phyloP scores from a whole-genome alignment of 2,329 filamentous ascomycete species.

The Colletotrichum noveboracense region DNA sequence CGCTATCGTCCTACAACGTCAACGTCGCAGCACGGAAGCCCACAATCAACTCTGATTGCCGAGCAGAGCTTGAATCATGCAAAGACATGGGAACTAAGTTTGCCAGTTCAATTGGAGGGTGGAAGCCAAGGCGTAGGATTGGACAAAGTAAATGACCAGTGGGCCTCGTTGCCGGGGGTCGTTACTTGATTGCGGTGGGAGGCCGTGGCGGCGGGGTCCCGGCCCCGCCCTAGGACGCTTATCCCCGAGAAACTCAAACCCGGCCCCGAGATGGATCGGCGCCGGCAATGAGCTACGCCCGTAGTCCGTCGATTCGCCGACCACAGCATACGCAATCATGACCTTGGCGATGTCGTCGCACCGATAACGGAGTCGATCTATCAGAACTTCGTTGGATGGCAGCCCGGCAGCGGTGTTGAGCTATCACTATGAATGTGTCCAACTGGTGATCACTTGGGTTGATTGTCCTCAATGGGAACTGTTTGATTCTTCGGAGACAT shows the following conservation, averaged over 20 bases:
- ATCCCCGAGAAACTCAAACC: background rate
- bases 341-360: background rate
- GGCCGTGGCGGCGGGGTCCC: background rate
- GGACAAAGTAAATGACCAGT: background rate
- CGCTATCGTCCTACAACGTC: background rate
- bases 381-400: background rate
- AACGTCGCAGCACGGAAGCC: background rate
- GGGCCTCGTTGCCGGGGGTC: background rate
- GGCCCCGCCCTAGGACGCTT: background rate
- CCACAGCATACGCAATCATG: background rate
- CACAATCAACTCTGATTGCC: background rate
- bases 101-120: background rate
- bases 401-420: background rate
- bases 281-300: background rate
- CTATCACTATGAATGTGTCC: background rate
- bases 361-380: background rate
- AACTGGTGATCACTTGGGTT: background rate
- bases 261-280: background rate
- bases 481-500: background rate
- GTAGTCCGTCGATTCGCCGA: background rate
- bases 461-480: background rate
- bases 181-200: background rate
- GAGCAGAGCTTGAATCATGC: background rate
- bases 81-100: background rate
- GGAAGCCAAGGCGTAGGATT: background rate